Percentiles rank a stretch among this genome's conserved stretches.
Evolutionary conservation across 1,284 basidiomycete genomes (phyloP).

Genomic region (Exsudoporus floridanus): DNA sequence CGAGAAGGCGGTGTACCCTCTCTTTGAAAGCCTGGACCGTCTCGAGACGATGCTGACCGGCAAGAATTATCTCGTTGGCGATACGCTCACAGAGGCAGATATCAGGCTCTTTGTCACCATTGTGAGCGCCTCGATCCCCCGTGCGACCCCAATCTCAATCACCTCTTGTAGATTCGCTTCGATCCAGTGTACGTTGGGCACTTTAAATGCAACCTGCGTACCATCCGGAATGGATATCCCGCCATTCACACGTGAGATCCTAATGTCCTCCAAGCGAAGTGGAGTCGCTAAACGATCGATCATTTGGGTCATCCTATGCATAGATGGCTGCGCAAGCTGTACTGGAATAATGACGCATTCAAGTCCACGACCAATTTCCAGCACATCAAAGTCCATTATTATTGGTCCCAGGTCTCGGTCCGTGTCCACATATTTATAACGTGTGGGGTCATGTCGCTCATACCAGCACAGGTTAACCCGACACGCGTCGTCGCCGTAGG

Average conservation of each 20-base stretch:
- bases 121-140: constrained; percentile 49
- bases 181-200: constrained; percentile 89
- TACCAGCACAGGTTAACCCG: constrained; percentile 61
- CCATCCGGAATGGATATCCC: constrained; percentile 79
- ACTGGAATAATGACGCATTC: constrained; percentile 92
- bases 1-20: constrained; percentile 65
- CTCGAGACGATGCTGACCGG: constrained; percentile 77
- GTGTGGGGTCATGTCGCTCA: constrained; percentile 1
- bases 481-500: constrained; percentile 74
- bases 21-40: constrained; percentile 80
- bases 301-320: not conserved
- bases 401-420: constrained; percentile 66
- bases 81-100: constrained; percentile 87
- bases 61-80: constrained; percentile 82
- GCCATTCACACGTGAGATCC: constrained; percentile 63
- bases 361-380: constrained; percentile 85
- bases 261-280: not conserved
- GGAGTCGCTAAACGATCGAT: constrained; percentile 2
- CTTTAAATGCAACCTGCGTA: constrained; percentile 92
- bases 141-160: not conserved
- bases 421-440: constrained; percentile 14
- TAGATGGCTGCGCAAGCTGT: constrained; percentile 85
- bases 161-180: constrained; percentile 35
- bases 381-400: constrained; percentile 87
- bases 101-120: constrained; percentile 90